Conservation (phyloP, 140 eudicot species). For the Bidens hawaiensis region DNA sequence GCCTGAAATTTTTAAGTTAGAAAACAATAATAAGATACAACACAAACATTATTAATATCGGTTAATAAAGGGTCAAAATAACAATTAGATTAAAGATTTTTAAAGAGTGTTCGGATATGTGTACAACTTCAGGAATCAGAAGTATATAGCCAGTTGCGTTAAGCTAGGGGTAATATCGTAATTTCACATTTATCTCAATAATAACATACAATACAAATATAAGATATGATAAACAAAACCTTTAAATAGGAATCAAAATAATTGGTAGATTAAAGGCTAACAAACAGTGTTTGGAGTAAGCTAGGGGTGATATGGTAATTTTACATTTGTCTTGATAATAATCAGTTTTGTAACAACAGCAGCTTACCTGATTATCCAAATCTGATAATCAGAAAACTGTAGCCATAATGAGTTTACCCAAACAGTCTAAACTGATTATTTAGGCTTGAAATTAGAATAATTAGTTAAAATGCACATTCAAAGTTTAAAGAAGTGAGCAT, state of each 20-base stretch:
- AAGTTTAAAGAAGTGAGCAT: slow-evolving; percentile 32
- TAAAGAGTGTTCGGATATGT: slow-evolving; percentile 3
- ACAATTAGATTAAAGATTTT: not conserved
- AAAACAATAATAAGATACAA: slow-evolving; percentile 12
- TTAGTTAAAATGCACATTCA: slow-evolving; percentile 17
- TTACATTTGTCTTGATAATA: slow-evolving; percentile 11
- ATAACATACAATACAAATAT: no score
- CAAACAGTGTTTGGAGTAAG: no score
- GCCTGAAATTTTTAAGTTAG: slow-evolving; percentile 49
- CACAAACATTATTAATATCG: not conserved
- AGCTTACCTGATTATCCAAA: slow-evolving; percentile 24
- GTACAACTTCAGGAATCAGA: not conserved
- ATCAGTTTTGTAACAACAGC: slow-evolving; percentile 12
- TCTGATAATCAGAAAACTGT: slow-evolving; percentile 18
- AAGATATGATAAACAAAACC: no score
- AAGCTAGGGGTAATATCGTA: not conserved
- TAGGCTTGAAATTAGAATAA: not conserved
- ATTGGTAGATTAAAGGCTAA: no score
- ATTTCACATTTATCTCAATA: slow-evolving; percentile 5
- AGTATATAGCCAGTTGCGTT: not conserved
- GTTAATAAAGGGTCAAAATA: not conserved
- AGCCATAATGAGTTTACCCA: slow-evolving; percentile 18
- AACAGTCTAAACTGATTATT: slow-evolving; percentile 22
- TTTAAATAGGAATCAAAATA: no score
- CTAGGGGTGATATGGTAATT: no score